Base-by-base conservation (phyloP, 2,329 filamentous ascomycete genomes). In the Talaromyces sp. region DNA sequence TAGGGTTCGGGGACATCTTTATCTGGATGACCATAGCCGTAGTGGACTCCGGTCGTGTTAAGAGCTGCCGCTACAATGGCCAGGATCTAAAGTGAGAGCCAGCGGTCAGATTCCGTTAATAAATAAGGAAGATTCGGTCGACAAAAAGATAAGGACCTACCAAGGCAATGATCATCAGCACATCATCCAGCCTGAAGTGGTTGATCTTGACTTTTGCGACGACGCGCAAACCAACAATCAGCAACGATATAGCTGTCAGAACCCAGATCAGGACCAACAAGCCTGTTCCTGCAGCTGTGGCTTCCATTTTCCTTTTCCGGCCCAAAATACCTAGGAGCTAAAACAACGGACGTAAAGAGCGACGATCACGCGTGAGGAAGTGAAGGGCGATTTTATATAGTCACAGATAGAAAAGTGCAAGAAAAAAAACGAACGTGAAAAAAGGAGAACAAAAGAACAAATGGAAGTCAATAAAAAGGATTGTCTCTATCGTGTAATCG, bases 51-150 rank as follows among this genome's bases (percentile, higher is more conserved):
- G 31, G 11, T 33, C 5, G 61, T 63, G 11, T 37, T 57, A 5
- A 63, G 22, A 11, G 41, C 33, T 1, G 50, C 24, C 8, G 52
- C 50, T 9, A 58, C 41, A 16, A 56, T 47, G 9, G 43, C 19
- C 19, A 63, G 31, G 39, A 43, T 39, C 61, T 63, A 39, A 7
- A 45, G 11, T 14, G 14, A 14, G 31, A 9, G 24, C 4, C 37
- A 13, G 16, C 31, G 8, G n/a, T 63, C 33, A 63, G 61, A 39
- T 19, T 22, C 7, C 24, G 22, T 16, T 50, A 58, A n/a, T 67
- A 56, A 24, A 65, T 49, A 33, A 45, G 66, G 16, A 4, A 69
- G 68, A 31, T 6, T 27, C 27, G 27, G 27, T 27, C 27, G 70
- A 66, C n/a, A 3, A 27, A 16, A 31, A 27, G 27, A 27, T 27